Conservation (phyloP, 495 filamentous ascomycete species). For the Penicillium soppii region DNA sequence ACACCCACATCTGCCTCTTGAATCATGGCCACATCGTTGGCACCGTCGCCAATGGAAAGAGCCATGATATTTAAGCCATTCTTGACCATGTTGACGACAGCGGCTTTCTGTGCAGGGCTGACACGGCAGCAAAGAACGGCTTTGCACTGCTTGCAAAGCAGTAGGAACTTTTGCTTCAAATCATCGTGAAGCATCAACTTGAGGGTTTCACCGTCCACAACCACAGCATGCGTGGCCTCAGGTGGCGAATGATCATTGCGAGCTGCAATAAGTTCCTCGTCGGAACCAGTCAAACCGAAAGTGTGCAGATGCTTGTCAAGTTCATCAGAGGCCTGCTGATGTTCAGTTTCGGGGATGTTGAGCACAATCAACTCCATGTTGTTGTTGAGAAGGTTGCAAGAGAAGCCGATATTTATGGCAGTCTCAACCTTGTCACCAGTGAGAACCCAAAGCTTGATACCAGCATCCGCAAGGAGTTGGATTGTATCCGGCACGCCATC, state of each 20-base stretch:
- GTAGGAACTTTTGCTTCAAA: constrained; percentile 85
- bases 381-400: constrained; percentile 95
- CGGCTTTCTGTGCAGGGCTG: constrained; percentile 93
- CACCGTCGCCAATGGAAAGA: constrained; percentile 93
- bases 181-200: constrained; percentile 82
- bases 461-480: constrained; percentile 84
- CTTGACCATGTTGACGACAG: constrained; percentile 96
- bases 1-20: constrained; percentile 98
- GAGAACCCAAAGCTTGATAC: constrained; percentile 99
- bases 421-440: constrained; percentile 99
- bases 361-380: constrained; percentile 96
- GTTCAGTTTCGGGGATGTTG: constrained; percentile 74
- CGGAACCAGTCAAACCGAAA: constrained; percentile 82
- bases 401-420: constrained; percentile 99
- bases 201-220: constrained; percentile 94
- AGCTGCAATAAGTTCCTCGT: constrained; percentile 80
- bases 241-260: constrained; percentile 81
- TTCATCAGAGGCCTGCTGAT: constrained; percentile 61
- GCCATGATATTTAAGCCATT: constrained; percentile 94
- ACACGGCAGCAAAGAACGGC: constrained; percentile 98
- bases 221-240: constrained; percentile 85
- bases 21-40: constrained; percentile 99
- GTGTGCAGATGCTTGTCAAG: constrained; percentile 69
- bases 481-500: constrained; percentile 98
- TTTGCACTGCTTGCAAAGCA: constrained; percentile 96